Evolutionary conservation across 2,329 filamentous ascomycete species (phyloP).

Genomic region (Hymenoscyphus fraxineus): DNA sequence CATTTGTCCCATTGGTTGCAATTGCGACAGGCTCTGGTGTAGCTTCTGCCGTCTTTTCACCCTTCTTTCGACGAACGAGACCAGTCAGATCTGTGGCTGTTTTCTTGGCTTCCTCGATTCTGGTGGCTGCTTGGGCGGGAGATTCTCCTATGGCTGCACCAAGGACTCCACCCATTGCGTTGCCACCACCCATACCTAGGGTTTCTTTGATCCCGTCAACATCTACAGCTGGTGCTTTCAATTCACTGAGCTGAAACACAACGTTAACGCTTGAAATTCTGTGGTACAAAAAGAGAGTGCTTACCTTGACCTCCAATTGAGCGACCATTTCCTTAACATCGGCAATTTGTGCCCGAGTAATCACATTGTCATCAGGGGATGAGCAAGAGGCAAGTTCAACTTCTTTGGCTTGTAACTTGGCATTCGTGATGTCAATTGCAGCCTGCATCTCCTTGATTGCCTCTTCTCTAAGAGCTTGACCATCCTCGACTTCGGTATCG

Average conservation of each 20-base stretch:
- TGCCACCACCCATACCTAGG: conserved; percentile 42
- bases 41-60: conserved; percentile 30
- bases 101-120: conserved; percentile 69
- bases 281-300: conserved; percentile 28
- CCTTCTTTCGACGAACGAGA: conserved; percentile 64
- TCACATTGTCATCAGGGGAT: conserved; percentile 63
- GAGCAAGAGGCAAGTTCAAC: conserved; percentile 60
- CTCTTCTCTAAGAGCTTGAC: conserved; percentile 68
- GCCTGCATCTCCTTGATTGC: conserved; percentile 68
- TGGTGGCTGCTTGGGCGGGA: conserved; percentile 56
- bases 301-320: conserved; percentile 73
- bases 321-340: conserved; percentile 75
- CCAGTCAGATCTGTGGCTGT: conserved; percentile 66
- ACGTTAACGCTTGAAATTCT: conserved; percentile 15
- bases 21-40: conserved; percentile 25
- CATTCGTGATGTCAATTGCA: conserved; percentile 68
- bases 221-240: conserved; percentile 60
- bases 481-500: conserved; percentile 50
- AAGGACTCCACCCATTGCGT: conserved; percentile 55
- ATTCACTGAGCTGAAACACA: conserved; percentile 57
- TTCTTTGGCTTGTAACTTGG: conserved; percentile 68
- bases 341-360: conserved; percentile 57
- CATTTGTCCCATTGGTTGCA: conserved; percentile 34
- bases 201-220: conserved; percentile 44
- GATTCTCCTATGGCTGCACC: conserved; percentile 61